Percentiles rank a stretch among this genome's conserved stretches.
These are phyloP conservation scores for Amborella trichopoda DNA, from an alignment of 164 flowering plant genomes.

Conservation along the genomic window DNA sequence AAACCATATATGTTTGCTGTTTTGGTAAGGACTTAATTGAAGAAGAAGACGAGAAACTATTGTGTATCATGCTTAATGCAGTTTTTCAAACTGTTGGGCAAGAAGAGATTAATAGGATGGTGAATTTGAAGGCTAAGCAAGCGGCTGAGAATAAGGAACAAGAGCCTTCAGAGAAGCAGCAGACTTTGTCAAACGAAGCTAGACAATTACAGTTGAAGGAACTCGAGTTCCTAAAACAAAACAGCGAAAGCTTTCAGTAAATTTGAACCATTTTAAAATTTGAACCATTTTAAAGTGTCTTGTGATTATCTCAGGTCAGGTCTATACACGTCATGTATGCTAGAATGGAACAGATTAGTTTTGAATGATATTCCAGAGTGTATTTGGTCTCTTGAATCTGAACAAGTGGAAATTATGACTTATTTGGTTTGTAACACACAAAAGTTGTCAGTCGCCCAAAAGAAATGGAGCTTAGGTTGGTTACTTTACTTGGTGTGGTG, in stretches of 20 bases:
- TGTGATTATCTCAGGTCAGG: too few species aligned
- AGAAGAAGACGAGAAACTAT: conserved; percentile 64
- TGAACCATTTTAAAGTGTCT: too few species aligned
- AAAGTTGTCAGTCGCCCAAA: too few species aligned
- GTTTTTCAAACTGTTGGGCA: conserved; percentile 64
- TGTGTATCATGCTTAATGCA: conserved; percentile 48
- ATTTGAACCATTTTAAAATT: too few species aligned
- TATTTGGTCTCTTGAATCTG: too few species aligned
- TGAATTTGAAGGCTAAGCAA: conserved; percentile 41
- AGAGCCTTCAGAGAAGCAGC: conserved; percentile 31
- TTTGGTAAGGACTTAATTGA: conserved; percentile 65
- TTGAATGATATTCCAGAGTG: too few species aligned
- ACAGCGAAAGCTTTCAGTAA: conserved; percentile 17
- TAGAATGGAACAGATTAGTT: too few species aligned
- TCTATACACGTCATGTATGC: too few species aligned
- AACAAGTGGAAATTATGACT: too few species aligned
- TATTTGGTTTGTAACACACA: too few species aligned
- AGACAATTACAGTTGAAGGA: conserved; percentile 75
- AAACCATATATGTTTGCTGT: conserved; percentile 69
- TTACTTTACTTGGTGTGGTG: too few species aligned
- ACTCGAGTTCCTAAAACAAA: conserved; percentile 67
- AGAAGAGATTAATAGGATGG: conserved; percentile 38
- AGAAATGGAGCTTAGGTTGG: too few species aligned
- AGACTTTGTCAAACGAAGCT: conserved; percentile 56
- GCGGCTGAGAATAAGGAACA: conserved; percentile 42